phyloP scores from a whole-genome alignment of 495 filamentous ascomycete species.

The Penicillium steckii region DNA sequence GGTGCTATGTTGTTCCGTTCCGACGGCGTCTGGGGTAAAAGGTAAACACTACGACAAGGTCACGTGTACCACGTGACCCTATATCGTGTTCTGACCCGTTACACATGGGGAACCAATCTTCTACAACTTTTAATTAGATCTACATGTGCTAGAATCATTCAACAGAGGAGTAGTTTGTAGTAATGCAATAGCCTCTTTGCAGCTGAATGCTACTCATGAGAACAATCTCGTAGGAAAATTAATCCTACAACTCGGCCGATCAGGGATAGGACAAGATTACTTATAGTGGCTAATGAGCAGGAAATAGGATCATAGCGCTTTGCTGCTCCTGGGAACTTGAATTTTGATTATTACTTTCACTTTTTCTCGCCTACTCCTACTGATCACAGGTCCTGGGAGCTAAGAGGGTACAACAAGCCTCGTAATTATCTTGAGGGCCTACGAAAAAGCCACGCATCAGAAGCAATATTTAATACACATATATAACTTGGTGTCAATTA shows the following conservation, averaged over 20 bases:
- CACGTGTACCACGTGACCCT: too few species aligned
- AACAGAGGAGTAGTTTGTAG: background rate
- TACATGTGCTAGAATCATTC: background rate
- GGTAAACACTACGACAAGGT: too few species aligned
- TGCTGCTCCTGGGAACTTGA: background rate
- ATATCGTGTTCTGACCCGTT: too few species aligned
- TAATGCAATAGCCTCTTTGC: background rate
- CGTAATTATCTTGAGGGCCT: background rate
- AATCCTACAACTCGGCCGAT: background rate
- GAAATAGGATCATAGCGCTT: background rate
- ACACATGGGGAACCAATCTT: background rate
- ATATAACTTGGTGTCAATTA: background rate
- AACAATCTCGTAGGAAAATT: background rate
- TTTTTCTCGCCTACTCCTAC: background rate
- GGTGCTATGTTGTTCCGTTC: too few species aligned
- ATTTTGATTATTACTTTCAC: background rate
- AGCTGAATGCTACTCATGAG: background rate
- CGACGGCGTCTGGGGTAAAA: too few species aligned
- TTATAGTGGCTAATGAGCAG: background rate
- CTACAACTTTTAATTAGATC: background rate
- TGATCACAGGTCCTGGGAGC: background rate
- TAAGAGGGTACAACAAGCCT: background rate
- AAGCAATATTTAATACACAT: background rate
- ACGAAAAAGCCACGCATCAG: background rate
- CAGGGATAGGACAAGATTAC: background rate